A percentile compares a stretch with the other conserved stretches of the same genome.
Evolutionary conservation across 2,329 filamentous ascomycete species (phyloP).

Genomic region (Botrytis medusae): DNA sequence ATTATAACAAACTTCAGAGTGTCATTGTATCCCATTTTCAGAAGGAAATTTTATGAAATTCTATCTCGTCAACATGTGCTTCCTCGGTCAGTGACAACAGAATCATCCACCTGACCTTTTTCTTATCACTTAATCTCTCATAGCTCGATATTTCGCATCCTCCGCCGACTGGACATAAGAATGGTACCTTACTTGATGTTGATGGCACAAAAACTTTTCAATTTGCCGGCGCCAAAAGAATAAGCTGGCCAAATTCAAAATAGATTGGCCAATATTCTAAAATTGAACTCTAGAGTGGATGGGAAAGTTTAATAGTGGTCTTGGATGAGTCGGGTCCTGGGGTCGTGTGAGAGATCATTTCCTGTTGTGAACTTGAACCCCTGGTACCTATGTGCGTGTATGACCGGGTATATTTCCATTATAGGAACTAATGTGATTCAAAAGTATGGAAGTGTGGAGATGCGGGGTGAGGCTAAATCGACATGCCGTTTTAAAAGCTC

Average conservation of each 20-base stretch:
- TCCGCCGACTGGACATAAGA: not conserved
- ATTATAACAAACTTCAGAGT: not conserved
- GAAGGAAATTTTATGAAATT: not conserved
- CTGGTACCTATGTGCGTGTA: conserved; percentile 3
- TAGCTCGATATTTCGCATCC: not conserved
- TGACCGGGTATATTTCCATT: not conserved
- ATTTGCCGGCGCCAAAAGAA: not conserved
- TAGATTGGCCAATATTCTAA: not conserved
- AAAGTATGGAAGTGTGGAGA: not conserved
- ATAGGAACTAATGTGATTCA: not conserved
- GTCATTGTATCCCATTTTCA: not conserved
- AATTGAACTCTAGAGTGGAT: not conserved
- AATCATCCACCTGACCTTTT: not conserved
- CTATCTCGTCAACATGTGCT: not conserved
- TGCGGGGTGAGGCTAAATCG: not conserved
- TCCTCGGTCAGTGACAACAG: not conserved
- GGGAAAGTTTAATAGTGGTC: not conserved
- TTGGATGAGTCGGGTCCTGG: not conserved
- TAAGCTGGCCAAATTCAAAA: not conserved
- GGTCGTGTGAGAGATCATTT: not conserved
- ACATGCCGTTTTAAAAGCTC: not conserved
- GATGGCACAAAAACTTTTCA: not conserved
- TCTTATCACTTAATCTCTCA: not conserved
- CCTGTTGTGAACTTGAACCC: not conserved
- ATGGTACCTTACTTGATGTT: not conserved